phyloP scores from a whole-genome alignment of 306 rosid genomes.

The Abrus pulchellus region DNA sequence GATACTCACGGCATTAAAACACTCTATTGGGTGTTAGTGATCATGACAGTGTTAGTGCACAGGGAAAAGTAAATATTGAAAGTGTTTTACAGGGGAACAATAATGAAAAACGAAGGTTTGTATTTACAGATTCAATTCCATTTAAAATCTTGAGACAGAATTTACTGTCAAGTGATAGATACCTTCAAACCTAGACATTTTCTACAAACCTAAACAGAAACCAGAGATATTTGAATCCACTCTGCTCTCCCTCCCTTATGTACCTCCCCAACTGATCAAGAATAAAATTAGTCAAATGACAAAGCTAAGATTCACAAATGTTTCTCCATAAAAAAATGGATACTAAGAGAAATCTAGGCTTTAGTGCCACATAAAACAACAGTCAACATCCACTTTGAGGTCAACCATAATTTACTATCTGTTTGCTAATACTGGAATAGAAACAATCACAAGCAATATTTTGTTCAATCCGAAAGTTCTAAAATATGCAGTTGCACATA shows the following conservation, averaged over 20 bases:
- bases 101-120: constrained; percentile 21
- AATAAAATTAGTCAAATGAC: constrained; percentile 37
- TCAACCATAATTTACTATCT: constrained; percentile 4
- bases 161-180: background rate
- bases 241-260: background rate
- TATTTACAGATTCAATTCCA: constrained; percentile 15
- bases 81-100: background rate
- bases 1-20: constrained; percentile 33
- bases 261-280: background rate
- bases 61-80: constrained; percentile 7
- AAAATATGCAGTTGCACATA: background rate
- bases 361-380: background rate
- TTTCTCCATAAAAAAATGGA: background rate
- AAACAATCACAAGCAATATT: background rate
- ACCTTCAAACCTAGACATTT: constrained; percentile 8
- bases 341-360: background rate
- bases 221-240: constrained; percentile 31
- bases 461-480: background rate
- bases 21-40: constrained; percentile 1
- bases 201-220: constrained; percentile 32
- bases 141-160: constrained; percentile 31
- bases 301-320: background rate
- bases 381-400: constrained; percentile 19
- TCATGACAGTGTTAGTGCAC: constrained; percentile 16
- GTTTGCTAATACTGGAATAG: constrained; percentile 31